phyloP scores from a whole-genome alignment of 352 stramenopile species.

The Globisporangium spiculum region DNA sequence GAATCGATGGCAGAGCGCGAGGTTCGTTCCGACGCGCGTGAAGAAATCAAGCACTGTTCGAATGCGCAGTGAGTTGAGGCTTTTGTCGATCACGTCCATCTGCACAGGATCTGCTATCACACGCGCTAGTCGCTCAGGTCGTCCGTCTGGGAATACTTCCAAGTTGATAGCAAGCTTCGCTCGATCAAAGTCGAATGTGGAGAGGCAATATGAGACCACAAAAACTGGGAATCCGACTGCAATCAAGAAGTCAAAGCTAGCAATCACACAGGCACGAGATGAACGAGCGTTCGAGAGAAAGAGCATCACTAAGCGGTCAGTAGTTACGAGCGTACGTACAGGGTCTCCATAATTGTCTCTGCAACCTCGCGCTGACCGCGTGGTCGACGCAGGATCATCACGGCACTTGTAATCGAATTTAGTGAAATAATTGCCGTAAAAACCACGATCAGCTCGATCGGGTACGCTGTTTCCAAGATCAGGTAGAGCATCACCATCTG shows the following conservation, averaged over 20 bases:
- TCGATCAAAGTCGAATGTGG: background rate
- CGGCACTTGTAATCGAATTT: background rate
- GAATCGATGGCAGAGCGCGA: background rate
- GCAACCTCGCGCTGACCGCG: background rate
- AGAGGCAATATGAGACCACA: background rate
- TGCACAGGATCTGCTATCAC: background rate
- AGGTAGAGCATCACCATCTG: background rate
- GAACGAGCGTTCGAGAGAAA: background rate
- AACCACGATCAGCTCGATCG: background rate
- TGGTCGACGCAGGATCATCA: background rate
- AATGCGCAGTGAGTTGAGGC: background rate
- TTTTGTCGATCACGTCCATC: background rate
- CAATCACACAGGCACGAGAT: background rate
- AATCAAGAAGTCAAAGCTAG: background rate
- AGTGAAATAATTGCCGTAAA: background rate
- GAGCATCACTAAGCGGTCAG: background rate
- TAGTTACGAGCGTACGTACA: background rate
- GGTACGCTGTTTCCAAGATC: background rate
- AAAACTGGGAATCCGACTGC: background rate
- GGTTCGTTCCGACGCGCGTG: conserved; percentile 5
- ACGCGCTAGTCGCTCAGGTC: background rate
- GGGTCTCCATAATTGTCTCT: background rate
- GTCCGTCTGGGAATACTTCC: background rate
- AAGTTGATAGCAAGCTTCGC: background rate
- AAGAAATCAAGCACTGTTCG: background rate